Evolutionary conservation across 768 basidiomycete genomes (phyloP), one percentile per base, ranked within the genome.

Genomic region (Lactifluus subvellereus): DNA sequence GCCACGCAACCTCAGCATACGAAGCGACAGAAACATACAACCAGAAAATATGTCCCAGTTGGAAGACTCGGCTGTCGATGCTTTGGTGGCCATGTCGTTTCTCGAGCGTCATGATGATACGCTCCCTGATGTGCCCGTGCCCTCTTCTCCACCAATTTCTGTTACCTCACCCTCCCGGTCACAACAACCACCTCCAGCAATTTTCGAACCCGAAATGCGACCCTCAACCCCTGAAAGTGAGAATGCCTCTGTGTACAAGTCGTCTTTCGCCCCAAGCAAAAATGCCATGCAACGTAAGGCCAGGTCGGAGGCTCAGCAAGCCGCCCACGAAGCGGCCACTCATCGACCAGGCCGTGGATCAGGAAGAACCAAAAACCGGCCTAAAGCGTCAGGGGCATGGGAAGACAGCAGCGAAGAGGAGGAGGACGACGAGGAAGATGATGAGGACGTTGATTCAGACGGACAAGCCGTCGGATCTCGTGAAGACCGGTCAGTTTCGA

Each of bases 241-340:
- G 20, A 69, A 61, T 18, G 59, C 63, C 9, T 57, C 74, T 1
- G 82, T 83, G 58, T 89, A 82, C 75, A 85, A 84, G 57, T 95
- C 94, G 0, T 94, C 95, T 4, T 98, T 98, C 71, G 90, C 93
- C 0, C 87, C 87, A 2, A 91, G 89, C 18, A 89, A 83, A 69
- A 84, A 87, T 66, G 93, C 93, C 43, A 84, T 85, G 22, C 88
- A 98, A 71, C 82, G 96, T 57, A 88, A 89, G 69, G 89, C 90
- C 8, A 91, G 89, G 71, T 80, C 83, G 14, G 86, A 95, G 70
- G 91, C 88, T 11, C 88, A 91, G 67, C 88, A 92, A 70, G 88
- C 84, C 50, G 91, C 91, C 0, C 83, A 87, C 37, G 84, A 92
- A 48, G 88, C 88, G 45, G 92, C 89, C 11, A 83, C 79, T 49